phyloP scores from a whole-genome alignment of 2,329 filamentous ascomycete genomes.

The Neurospora sp. region DNA sequence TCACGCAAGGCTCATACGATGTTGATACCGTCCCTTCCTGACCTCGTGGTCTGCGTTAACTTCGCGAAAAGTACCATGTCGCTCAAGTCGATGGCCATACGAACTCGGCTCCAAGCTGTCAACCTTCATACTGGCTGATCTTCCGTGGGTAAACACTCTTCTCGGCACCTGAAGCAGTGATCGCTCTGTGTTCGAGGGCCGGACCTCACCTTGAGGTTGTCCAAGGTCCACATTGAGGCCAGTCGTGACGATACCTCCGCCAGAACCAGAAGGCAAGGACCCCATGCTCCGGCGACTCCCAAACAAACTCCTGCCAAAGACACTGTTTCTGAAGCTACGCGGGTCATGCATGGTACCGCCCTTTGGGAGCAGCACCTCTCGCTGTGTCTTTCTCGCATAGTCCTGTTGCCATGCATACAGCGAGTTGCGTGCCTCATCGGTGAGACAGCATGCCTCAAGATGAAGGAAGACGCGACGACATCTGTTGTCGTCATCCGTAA shows the following conservation, averaged over 20 bases:
- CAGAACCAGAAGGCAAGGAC: neutral
- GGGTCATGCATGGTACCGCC: constrained; percentile 24
- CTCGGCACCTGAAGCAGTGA: neutral
- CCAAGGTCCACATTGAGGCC: neutral
- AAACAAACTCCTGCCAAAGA: neutral
- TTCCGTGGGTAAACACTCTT: neutral
- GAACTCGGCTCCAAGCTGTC: neutral
- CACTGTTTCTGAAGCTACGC: neutral
- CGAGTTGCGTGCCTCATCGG: constrained; percentile 36
- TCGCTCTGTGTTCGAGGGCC: neutral
- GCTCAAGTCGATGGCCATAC: neutral
- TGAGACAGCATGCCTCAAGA: constrained; percentile 37
- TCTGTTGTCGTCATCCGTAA: constrained; percentile 32
- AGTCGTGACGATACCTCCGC: neutral
- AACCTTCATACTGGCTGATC: neutral
- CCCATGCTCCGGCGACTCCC: neutral
- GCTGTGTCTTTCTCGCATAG: constrained; percentile 33
- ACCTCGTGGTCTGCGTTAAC: neutral
- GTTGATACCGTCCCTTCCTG: neutral
- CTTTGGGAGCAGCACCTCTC: constrained; percentile 30
- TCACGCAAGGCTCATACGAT: neutral
- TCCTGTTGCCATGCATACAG: constrained; percentile 38
- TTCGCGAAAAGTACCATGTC: neutral
- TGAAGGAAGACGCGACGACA: constrained; percentile 34
- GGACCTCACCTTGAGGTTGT: neutral